These are phyloP conservation scores for Fusarium denticulatum DNA, from an alignment of 2,329 filamentous ascomycete species.

Conservation along the genomic window DNA sequence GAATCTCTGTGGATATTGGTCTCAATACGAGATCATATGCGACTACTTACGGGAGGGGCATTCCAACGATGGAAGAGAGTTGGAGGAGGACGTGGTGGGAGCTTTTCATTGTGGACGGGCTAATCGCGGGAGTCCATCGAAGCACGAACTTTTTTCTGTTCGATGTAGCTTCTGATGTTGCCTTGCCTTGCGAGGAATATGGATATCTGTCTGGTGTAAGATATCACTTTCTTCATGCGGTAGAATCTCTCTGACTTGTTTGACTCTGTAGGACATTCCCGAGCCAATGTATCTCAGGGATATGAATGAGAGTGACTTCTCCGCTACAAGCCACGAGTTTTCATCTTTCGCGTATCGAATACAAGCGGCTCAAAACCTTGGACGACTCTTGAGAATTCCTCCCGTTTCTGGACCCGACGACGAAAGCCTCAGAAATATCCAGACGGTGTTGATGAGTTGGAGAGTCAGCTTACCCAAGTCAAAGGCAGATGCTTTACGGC, in stretches of 20 bases:
- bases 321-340: conserved; percentile 74
- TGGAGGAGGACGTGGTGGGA: conserved; percentile 94
- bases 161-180: conserved; percentile 73
- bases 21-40: conserved; percentile 78
- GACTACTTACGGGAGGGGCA: conserved; percentile 67
- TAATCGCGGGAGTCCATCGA: conserved; percentile 83
- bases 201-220: conserved; percentile 71
- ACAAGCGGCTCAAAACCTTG: conserved; percentile 81
- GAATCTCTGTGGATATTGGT: conserved; percentile 78
- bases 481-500: conserved; percentile 76
- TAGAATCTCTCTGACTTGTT: conserved; percentile 18
- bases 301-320: conserved; percentile 80
- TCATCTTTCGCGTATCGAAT: conserved; percentile 89
- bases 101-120: conserved; percentile 80
- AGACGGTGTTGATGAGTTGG: conserved; percentile 75
- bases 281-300: conserved; percentile 73
- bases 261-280: conserved; percentile 60
- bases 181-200: conserved; percentile 84
- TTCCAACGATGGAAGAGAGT: conserved; percentile 79
- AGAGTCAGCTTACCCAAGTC: conserved; percentile 77
- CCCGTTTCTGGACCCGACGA: conserved; percentile 63
- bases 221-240: background rate
- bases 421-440: conserved; percentile 61
- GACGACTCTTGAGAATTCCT: conserved; percentile 73
- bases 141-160: conserved; percentile 76